Percentiles rank a stretch among this genome's conserved stretches.
These are phyloP conservation scores for Oryza longistaminata DNA, from an alignment of 176 grass and related monocot genomes.

Conservation along the genomic window DNA sequence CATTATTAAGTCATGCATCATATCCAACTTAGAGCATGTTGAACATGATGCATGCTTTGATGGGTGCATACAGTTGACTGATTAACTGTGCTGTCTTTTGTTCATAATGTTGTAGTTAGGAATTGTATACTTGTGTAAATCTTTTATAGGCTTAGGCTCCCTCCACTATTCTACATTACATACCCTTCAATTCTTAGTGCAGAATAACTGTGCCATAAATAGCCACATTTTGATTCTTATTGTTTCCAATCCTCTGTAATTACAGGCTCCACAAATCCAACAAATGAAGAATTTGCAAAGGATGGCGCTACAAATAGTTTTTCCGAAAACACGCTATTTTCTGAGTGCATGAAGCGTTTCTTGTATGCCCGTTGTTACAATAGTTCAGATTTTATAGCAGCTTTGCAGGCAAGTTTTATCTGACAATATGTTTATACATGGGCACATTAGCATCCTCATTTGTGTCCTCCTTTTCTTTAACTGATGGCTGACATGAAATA, in stretches of 20 bases:
- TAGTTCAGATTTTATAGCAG: conserved; percentile 66
- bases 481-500: background rate
- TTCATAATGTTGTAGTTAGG: background rate
- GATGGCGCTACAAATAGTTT: conserved; percentile 26
- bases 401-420: conserved; percentile 70
- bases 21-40: conserved; percentile 18
- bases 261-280: conserved; percentile 50
- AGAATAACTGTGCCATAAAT: conserved; percentile 19
- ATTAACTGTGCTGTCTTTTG: conserved; percentile 2
- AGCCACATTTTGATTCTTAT: background rate
- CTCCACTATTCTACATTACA: background rate
- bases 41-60: background rate
- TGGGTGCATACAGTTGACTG: background rate
- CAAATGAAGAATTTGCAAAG: conserved; percentile 41
- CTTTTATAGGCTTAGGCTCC: background rate
- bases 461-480: conserved; percentile 5
- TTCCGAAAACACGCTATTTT: conserved; percentile 47
- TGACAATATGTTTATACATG: background rate
- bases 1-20: conserved; percentile 1
- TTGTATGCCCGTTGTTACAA: conserved; percentile 75
- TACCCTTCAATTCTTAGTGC: conserved; percentile 18
- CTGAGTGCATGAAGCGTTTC: conserved; percentile 77
- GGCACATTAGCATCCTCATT: conserved; percentile 24
- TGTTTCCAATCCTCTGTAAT: conserved; percentile 8
- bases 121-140: background rate